Base-by-base conservation (phyloP, 129 eudicot species). In the Pulicaria dysenterica region DNA sequence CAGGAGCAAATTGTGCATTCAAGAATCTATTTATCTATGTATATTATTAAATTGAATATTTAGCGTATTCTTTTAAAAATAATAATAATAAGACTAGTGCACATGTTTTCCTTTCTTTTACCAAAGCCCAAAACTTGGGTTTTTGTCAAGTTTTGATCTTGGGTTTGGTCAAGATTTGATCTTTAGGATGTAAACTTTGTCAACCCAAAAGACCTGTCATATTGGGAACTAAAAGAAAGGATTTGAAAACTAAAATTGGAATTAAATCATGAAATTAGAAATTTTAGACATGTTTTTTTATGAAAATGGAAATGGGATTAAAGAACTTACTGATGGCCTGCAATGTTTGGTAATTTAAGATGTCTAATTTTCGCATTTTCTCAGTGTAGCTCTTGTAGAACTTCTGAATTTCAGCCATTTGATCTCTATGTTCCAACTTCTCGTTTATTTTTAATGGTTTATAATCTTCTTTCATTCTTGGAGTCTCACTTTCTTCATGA, bases 301-400 rank as follows among this genome's bases (percentile, higher is more conserved):
- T 31, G 37, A 59, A 76, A 50, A 42, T 41, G 41, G 37, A 50
- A 2, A 47, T 13, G 74, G 62, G 58, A 14, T 49, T 46, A 59
- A 7, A 65, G 8, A 80, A 84, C 96, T 90, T 86, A 94, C 98
- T 88, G 67, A 94, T 94, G 56, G 97, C 95, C 76, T 94, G 89
- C 81, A 86, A 55, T 5, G 91, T 90, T 77, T 94, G 98, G 77
- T 90, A 87, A 83, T 85, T 87, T 85, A 94, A 81, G 87, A 90
- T 72, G 40, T 94, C 98, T 85, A 94, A 41, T 72, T 90, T 94
- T 24, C 86, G 67, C 96, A 94, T 94, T 86, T 81, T 90, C 6
- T 94, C 98, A 0, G 78, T 72, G 70, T 94, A 94, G 73, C 86
- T 85, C 80, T 81, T 90, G 85, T 90, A 90, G 69, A 94, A 87